Evolutionary conservation across 1,284 basidiomycete species (phyloP), one percentile per base, ranked within the genome.

Genomic region (Fistulinella staudtii): DNA sequence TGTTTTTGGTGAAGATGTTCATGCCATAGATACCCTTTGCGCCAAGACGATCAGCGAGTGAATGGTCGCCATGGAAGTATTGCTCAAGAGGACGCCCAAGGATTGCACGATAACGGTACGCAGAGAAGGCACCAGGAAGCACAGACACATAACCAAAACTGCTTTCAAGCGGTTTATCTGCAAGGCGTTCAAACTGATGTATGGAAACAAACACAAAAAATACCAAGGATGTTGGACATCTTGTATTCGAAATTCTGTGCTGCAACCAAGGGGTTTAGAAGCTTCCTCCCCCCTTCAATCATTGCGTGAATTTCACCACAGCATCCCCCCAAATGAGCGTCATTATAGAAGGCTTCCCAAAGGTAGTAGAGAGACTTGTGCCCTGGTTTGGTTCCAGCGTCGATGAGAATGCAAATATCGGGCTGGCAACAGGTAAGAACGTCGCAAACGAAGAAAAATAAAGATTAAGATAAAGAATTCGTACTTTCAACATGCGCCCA

Each of bases 231-330:
- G 66, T 94, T 94, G 29, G 89, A 93, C 89, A 94, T 94, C 71
- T 92, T 97, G 73, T 98, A 98, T 69, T 99, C 95, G 58, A 99
- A 98, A 69, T 98, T 98, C 67, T 98, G 95, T 20, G 92, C 91
- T 9, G 93, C 93, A 24, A 94, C 82, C 36, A 98, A 74, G 11
- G 95, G 95, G 59, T 98, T 99, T 50, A 98, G 62, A 27, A 99
- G 77, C 63, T 96, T 95, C 66, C 73, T 85, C 22, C 95, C 94
- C 24, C 87, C 87, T 62, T 92, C 82, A 58, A 95, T 90, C 92
- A 93, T 93, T 44, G 93, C 93, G 52, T 92, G 88, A 55, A 93
- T 94, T 74, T 95, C 90, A 56, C 94, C 93, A 63, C 87, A 89
- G 38, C 86, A 88, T 15, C 88, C 88, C 24, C 87, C 88, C 11